Evolutionary conservation across 768 basidiomycete genomes (phyloP).

Genomic region (Rhodotorula diobovata): DNA sequence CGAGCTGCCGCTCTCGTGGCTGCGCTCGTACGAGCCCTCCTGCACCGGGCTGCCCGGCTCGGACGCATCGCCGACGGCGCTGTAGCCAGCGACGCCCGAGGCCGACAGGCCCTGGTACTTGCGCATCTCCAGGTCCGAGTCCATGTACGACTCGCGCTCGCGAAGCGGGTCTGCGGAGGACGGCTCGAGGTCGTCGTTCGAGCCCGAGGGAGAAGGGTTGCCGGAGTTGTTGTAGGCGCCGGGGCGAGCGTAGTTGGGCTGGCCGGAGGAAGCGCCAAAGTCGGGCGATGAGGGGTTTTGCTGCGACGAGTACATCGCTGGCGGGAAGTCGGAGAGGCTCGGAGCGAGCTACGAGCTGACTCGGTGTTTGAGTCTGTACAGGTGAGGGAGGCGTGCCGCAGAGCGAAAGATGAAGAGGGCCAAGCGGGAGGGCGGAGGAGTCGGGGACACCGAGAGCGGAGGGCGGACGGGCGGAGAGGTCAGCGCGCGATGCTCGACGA

Average conservation of each 20-base stretch:
- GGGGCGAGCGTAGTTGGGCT: conserved; percentile 9
- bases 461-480: neutral
- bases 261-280: conserved; percentile 7
- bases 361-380: neutral
- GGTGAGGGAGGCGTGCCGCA: too few species aligned
- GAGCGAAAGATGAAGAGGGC: neutral
- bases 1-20: conserved; percentile 35
- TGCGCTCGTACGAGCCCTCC: conserved; percentile 38
- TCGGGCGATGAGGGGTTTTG: conserved; percentile 11
- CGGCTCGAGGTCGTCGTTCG: conserved; percentile 31
- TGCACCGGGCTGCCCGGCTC: conserved; percentile 34
- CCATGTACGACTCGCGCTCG: conserved; percentile 36
- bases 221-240: conserved; percentile 15
- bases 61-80: conserved; percentile 33
- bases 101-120: conserved; percentile 39
- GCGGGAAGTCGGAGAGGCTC: conserved; percentile 4
- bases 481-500: neutral
- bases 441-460: neutral
- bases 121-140: conserved; percentile 39
- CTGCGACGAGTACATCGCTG: conserved; percentile 27
- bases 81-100: conserved; percentile 35
- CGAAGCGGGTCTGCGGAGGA: conserved; percentile 19
- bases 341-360: neutral
- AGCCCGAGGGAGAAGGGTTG: conserved; percentile 13
- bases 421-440: neutral